Evolutionary conservation across 2,329 filamentous ascomycete genomes (phyloP), one percentile per base, ranked within the genome.

Genomic region (Ascochyta clinopodiicola): DNA sequence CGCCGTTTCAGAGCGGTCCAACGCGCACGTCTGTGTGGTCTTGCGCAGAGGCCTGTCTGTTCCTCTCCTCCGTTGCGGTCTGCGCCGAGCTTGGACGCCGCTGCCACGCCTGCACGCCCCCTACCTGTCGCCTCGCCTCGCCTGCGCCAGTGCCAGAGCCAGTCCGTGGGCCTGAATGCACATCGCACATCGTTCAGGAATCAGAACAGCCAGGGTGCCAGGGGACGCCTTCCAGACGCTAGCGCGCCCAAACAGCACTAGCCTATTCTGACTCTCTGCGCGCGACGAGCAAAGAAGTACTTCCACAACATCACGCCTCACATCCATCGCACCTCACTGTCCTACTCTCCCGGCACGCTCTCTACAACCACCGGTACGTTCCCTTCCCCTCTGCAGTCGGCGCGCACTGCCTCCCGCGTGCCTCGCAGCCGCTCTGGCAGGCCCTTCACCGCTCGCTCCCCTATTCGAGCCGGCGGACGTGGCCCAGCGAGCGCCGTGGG

Each of bases 241-340:
- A 56, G 52, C 42, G 31, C 39, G 29, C 52, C 51, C 24, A 56
- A 44, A 42, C 25, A 25, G 52, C 37, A 56, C 52, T 56, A 56
- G 52, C 52, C 52, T 38, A 38, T 62, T 66, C 60, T 62, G 54
- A 64, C 67, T 69, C 71, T 69, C 71, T 70, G 69, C 70, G 71
- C 71, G 69, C 63, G 64, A 63, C 49, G 61, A 71, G 67, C 57
- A 65, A 72, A 72, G 69, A 72, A 73, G 69, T 73, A 74, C 71
- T 63, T 53, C 65, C 65, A 70, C 68, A 68, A 62, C 69, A 67
- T 66, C 68, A 68, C 66, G 59, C 59, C 60, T 62, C 59, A 54
- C 64, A 67, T 61, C 56, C 62, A 64, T 66, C 62, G 63, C 67
- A 70, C 66, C 65, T 61, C 56, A 51, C 59, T 70, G 61, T 65